Percentiles rank a stretch among this genome's conserved stretches.
phyloP scores from a whole-genome alignment of 1,139 yeast species.

The Debaryomycetaceae sp. region DNA sequence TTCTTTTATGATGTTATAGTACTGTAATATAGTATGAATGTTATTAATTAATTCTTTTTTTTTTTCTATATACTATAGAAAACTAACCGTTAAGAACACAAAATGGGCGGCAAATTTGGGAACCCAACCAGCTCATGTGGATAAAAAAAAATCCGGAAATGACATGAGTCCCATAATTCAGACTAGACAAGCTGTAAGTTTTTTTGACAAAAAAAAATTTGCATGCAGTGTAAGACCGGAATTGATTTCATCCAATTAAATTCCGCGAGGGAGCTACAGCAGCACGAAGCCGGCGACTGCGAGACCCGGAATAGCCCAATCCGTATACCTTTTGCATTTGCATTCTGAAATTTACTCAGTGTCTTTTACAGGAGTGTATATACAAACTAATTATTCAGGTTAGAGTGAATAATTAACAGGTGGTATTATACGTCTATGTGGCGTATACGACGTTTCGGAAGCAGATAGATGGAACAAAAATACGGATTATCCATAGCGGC shows the following conservation, averaged over 20 bases:
- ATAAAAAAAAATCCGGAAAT: constrained; percentile 15
- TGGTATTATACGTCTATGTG: background rate
- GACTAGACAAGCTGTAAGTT: constrained; percentile 1
- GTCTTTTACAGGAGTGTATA: background rate
- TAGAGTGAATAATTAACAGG: background rate
- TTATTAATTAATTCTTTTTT: background rate
- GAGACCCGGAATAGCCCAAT: background rate
- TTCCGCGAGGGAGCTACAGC: background rate
- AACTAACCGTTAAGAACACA: background rate
- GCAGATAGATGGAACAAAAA: background rate
- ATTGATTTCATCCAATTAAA: background rate
- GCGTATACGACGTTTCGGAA: background rate
- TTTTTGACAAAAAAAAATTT: constrained; percentile 1
- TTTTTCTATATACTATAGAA: background rate
- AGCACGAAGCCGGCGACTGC: background rate
- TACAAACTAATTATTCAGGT: background rate
- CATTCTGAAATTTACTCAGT: background rate
- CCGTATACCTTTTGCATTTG: background rate
- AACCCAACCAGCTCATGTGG: constrained; percentile 1
- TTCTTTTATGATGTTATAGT: background rate
- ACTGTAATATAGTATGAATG: background rate
- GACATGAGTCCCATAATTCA: constrained; percentile 16
- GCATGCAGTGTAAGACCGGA: background rate
- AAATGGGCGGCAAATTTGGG: background rate
- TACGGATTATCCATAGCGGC: too few relatives aligned